Evolutionary conservation across 768 basidiomycete genomes (phyloP).

Genomic region (Cystobasidium ongulense): DNA sequence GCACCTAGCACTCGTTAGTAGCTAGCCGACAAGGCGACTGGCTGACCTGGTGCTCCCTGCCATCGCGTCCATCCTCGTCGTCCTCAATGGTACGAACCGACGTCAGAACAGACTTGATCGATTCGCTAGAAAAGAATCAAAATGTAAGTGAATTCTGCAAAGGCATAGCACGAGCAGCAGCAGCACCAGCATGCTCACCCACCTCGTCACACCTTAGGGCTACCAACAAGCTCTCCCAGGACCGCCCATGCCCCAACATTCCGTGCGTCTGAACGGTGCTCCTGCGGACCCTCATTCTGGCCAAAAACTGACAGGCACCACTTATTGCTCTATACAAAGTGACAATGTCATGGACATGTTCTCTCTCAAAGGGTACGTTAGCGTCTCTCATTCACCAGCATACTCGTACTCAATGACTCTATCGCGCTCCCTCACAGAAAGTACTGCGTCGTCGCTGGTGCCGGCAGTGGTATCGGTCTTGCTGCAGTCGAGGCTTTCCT

Average conservation of each 20-base stretch:
- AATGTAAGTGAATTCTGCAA: background rate
- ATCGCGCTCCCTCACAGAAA: slow-evolving; percentile 3
- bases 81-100: too few species aligned
- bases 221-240: slow-evolving; percentile 6
- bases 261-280: background rate
- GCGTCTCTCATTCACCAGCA: too few species aligned
- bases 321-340: background rate
- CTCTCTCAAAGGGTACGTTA: slow-evolving; percentile 29
- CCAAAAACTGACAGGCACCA: background rate
- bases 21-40: too few species aligned
- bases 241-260: background rate
- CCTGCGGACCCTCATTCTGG: too few species aligned
- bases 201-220: background rate
- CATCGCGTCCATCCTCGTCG: too few species aligned
- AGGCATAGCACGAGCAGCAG: background rate
- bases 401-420: too few species aligned
- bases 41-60: too few species aligned
- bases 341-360: slow-evolving; percentile 35
- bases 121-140: background rate
- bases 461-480: slow-evolving; percentile 29
- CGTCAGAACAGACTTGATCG: background rate
- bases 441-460: slow-evolving; percentile 15
- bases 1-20: too few species aligned
- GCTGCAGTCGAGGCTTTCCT: slow-evolving; percentile 14
- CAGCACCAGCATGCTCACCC: background rate